Evolutionary conservation across 179 eudicot genomes (phyloP).

Genomic region (Dionaea muscipula): DNA sequence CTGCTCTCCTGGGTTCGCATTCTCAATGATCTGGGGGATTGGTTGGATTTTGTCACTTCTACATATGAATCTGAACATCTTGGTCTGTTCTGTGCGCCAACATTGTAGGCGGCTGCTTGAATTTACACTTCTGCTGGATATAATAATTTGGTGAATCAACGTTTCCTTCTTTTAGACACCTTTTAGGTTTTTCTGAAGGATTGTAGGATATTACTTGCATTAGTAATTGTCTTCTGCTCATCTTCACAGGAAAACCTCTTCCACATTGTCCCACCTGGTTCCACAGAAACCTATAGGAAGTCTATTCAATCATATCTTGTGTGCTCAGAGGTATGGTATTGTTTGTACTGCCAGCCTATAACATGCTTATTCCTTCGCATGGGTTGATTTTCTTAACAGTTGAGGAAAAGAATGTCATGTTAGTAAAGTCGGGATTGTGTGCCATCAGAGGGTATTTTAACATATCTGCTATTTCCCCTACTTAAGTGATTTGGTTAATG

Average conservation of each 20-base stretch:
- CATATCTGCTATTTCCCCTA: background rate
- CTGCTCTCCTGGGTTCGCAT: background rate
- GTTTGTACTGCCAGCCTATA: background rate
- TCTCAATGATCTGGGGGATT: background rate
- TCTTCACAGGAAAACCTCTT: slow-evolving; percentile 56
- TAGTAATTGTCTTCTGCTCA: slow-evolving; percentile 4
- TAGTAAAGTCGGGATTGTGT: too few relatives aligned
- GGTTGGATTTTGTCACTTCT: too few relatives aligned
- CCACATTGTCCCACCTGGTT: slow-evolving; percentile 59
- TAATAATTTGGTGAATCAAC: too few relatives aligned
- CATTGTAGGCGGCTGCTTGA: too few relatives aligned
- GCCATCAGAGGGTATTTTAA: too few relatives aligned
- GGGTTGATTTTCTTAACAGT: background rate
- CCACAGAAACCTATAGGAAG: slow-evolving; percentile 58
- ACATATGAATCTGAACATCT: too few relatives aligned
- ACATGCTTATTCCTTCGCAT: background rate
- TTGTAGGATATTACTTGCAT: slow-evolving; percentile 7
- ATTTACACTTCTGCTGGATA: too few relatives aligned
- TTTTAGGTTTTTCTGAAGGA: background rate
- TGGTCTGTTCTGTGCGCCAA: too few relatives aligned
- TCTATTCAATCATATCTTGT: slow-evolving; percentile 52
- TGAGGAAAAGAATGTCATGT: too few relatives aligned
- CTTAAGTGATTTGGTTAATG: background rate
- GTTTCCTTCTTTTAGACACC: too few relatives aligned
- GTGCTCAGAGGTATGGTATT: slow-evolving; percentile 43